phyloP scores from a whole-genome alignment of 148 eudicot genomes.

The Persicaria maculosa region DNA sequence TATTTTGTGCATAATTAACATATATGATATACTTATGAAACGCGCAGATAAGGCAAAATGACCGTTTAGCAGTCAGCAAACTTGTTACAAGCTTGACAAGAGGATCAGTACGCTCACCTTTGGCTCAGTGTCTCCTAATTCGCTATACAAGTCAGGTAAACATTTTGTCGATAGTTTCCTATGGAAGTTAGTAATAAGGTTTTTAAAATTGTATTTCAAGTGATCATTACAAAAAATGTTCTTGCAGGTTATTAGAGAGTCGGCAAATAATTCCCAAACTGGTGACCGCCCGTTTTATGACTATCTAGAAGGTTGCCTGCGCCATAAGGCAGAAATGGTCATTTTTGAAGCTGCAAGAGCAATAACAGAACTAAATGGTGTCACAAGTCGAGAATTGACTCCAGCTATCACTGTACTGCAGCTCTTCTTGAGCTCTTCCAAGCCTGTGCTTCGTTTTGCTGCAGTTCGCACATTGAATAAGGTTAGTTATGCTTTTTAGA shows the following conservation, averaged over 20 bases:
- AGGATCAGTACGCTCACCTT: constrained; percentile 89
- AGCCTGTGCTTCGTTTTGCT: constrained; percentile 95
- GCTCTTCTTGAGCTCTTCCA: constrained; percentile 91
- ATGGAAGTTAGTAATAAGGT: background rate
- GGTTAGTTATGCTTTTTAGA: constrained; percentile 28
- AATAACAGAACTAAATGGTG: constrained; percentile 84
- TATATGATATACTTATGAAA: constrained; percentile 7
- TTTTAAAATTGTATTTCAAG: background rate
- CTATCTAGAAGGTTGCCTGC: constrained; percentile 90
- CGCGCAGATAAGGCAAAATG: constrained; percentile 93
- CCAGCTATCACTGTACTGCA: constrained; percentile 97
- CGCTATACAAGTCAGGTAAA: constrained; percentile 90
- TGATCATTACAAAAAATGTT: background rate
- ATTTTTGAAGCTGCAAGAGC: constrained; percentile 98
- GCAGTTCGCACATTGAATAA: constrained; percentile 97
- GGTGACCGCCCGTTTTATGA: constrained; percentile 97
- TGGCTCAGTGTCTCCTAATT: constrained; percentile 93
- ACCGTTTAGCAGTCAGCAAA: constrained; percentile 93
- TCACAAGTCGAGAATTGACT: constrained; percentile 84
- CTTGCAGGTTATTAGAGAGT: constrained; percentile 81
- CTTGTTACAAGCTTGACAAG: constrained; percentile 89
- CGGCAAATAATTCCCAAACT: constrained; percentile 54
- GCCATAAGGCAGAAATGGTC: constrained; percentile 99
- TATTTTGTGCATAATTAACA: background rate
- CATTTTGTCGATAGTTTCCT: constrained; percentile 11